Conservation (phyloP, 2,329 filamentous ascomycete genomes). For the Cyphellophora europaea region DNA sequence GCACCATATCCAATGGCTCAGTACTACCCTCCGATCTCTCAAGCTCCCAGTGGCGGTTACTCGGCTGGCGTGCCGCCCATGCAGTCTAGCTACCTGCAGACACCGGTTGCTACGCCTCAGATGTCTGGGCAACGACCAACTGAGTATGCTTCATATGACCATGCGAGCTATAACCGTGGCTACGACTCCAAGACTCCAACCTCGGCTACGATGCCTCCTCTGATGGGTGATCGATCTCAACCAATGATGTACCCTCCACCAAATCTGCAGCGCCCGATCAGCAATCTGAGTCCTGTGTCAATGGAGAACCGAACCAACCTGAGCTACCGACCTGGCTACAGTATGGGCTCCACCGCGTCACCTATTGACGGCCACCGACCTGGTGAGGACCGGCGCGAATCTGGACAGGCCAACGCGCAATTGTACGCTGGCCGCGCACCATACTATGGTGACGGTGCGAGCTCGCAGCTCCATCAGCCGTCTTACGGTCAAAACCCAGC, state of each 20-base stretch:
- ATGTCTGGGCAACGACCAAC: constrained; percentile 10
- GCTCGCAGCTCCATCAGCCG: neutral
- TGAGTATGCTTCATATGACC: constrained; percentile 18
- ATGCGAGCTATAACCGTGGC: constrained; percentile 13
- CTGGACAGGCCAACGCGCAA: constrained; percentile 8
- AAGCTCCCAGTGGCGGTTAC: constrained; percentile 13
- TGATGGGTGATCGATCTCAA: constrained; percentile 13
- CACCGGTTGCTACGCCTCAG: constrained; percentile 11
- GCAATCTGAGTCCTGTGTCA: constrained; percentile 16
- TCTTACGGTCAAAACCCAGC: neutral
- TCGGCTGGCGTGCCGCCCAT: constrained; percentile 13
- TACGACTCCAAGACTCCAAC: constrained; percentile 17
- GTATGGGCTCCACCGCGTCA: constrained; percentile 9
- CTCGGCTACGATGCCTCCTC: constrained; percentile 15
- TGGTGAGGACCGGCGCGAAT: constrained; percentile 12
- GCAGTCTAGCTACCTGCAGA: constrained; percentile 14
- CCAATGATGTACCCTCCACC: constrained; percentile 18
- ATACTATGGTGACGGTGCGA: constrained; percentile 10
- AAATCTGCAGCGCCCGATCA: constrained; percentile 17
- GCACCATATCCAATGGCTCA: constrained; percentile 12
- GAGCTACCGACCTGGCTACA: constrained; percentile 15
- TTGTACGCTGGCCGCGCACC: constrained; percentile 12
- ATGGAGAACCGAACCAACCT: constrained; percentile 14
- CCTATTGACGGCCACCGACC: constrained; percentile 15
- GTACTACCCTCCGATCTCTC: constrained; percentile 14